Evolutionary conservation across 192 early-diverging fungal species (phyloP), one percentile per base, ranked within the genome.

Genomic region (Backusella tarrabulga): DNA sequence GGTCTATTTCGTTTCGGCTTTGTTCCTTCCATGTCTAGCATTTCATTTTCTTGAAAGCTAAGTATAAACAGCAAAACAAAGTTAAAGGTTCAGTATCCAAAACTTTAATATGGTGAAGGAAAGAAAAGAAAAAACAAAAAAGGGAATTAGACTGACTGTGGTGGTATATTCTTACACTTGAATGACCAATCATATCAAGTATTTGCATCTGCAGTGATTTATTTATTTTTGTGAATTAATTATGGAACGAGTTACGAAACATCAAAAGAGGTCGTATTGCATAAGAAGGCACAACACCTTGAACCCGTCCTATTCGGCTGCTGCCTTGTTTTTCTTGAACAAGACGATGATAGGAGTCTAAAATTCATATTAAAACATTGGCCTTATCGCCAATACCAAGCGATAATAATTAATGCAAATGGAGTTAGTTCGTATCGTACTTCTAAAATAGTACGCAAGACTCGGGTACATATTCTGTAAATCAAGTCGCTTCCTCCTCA

Each of bases 1-100:
- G 75, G 75, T 36, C 52, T 76, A 54, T 76, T 76, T 46, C 75
- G 68, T 70, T 36, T 70, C 34, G 34, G 38, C 68, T 70, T 70
- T n/a, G 19, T n/a, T 23, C 19, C 38, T 36, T 70, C 68, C 35
- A 40, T 70, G 41, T 70, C 68, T 68, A 70, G n/a, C 34, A 21
- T 35, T 21, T 36, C 34, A 70, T 70, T 17, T 70, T 40, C 68
- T 40, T 23, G 40, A 9, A 38, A 38, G 21, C 14, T 3, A 36
- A 23, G 19, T 38, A 36, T 23, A 36, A 38, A 19, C 32, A 38
- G 36, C 14, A 70, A 40, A 23, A 35, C 17, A n/a, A 69, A 21
- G 68, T n/a, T 19, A 69, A 68, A 69, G 68, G 19, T 1, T 8
- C 2, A n/a, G 21, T 21, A 21, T 54, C 52, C 21, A 54, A 40